Conservation (phyloP, 1,284 basidiomycete species). For the Wallemia hederae region DNA sequence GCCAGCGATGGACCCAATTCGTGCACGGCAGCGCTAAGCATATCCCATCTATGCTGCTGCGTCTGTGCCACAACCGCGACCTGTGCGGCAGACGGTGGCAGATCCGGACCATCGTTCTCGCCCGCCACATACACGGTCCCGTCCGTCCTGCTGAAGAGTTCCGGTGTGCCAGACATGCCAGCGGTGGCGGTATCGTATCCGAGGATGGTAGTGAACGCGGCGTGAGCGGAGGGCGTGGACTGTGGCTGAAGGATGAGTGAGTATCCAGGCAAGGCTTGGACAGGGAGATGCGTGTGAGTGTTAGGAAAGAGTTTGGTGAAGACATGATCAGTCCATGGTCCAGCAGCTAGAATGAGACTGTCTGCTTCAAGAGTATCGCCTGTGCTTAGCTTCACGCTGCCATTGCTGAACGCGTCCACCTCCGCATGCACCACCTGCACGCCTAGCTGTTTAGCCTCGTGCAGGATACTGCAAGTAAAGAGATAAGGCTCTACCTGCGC, state of each 20-base stretch:
- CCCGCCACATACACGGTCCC: neutral
- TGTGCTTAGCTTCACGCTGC: neutral
- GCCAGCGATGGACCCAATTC: neutral
- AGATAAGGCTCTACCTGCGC: neutral
- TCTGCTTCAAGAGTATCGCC: neutral
- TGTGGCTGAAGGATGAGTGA: neutral
- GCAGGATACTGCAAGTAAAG: neutral
- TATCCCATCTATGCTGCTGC: neutral
- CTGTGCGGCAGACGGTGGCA: neutral
- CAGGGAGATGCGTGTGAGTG: neutral
- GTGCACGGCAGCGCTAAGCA: neutral
- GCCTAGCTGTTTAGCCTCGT: neutral
- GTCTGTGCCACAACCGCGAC: neutral
- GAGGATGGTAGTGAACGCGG: neutral
- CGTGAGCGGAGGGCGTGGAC: neutral
- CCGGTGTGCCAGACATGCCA: slow-evolving; percentile 4
- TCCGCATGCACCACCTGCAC: neutral
- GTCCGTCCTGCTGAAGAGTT: slow-evolving; percentile 5
- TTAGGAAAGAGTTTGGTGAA: neutral
- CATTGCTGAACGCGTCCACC: neutral
- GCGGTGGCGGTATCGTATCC: neutral
- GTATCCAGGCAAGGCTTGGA: neutral
- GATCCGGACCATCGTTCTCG: neutral
- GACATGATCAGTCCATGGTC: neutral
- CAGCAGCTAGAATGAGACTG: neutral